Percentiles rank a stretch among this genome's conserved stretches.
Evolutionary conservation across 345 rosid genomes (phyloP).

Genomic region (Sisymbrium irio): DNA sequence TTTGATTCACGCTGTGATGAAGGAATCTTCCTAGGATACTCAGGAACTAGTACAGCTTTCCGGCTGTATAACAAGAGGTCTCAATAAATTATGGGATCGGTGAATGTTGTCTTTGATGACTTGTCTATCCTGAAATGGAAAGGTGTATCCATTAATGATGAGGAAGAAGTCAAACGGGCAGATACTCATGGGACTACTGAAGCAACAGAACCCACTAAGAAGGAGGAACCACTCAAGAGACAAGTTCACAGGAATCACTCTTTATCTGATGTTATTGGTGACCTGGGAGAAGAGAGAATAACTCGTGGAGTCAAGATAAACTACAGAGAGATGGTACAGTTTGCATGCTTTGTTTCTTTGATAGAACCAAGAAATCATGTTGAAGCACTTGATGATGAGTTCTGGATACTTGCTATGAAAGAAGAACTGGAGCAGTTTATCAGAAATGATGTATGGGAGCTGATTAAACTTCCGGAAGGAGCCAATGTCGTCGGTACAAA

Average conservation of each 20-base stretch:
- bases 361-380: not conserved
- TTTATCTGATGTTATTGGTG: not conserved
- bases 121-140: too few relatives aligned
- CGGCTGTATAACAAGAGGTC: too few relatives aligned
- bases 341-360: not conserved
- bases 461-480: not conserved
- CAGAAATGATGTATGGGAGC: not conserved
- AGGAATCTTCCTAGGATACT: too few relatives aligned
- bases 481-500: not conserved
- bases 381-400: not conserved
- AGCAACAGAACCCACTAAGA: too few relatives aligned
- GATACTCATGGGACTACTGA: too few relatives aligned
- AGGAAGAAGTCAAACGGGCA: too few relatives aligned
- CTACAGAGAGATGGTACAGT: not conserved
- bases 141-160: too few relatives aligned
- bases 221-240: too few relatives aligned
- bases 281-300: not conserved
- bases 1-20: too few relatives aligned
- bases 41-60: too few relatives aligned
- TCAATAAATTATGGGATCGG: too few relatives aligned
- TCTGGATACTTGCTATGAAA: not conserved
- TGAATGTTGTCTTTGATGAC: too few relatives aligned
- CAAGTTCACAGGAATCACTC: not conserved
- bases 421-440: not conserved
- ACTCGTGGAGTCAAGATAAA: not conserved